Conservation (phyloP, 164 flowering plant species). For the Annona cherimola region DNA sequence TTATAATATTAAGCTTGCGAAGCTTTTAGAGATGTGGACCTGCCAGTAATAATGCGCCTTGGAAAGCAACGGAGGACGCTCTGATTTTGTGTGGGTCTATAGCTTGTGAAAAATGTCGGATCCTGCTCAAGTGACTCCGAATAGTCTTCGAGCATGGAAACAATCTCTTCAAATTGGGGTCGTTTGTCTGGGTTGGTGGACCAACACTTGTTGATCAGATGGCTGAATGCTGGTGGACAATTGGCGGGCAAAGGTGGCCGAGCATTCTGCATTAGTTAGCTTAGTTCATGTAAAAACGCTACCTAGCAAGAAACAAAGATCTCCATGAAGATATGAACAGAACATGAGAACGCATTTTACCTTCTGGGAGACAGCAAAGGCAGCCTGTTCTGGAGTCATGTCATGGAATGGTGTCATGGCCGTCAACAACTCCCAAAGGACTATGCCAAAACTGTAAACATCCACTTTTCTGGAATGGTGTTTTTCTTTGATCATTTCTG, state of each 20-base stretch:
- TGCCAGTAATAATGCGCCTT: constrained; percentile 28
- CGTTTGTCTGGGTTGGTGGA: constrained; percentile 70
- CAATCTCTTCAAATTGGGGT: constrained; percentile 85
- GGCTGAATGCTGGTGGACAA: constrained; percentile 26
- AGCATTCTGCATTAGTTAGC: constrained; percentile 60
- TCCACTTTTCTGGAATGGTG: constrained; percentile 89
- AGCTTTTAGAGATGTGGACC: constrained; percentile 26
- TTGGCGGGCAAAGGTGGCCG: constrained; percentile 72
- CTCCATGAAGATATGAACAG: background rate
- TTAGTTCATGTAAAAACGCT: background rate
- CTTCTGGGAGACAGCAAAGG: constrained; percentile 95
- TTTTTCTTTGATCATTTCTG: constrained; percentile 91
- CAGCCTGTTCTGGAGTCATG: constrained; percentile 98
- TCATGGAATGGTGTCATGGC: constrained; percentile 83
- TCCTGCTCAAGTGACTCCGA: constrained; percentile 49
- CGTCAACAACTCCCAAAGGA: constrained; percentile 92
- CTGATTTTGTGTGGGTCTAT: constrained; percentile 30
- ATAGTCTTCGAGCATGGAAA: constrained; percentile 52
- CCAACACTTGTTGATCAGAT: constrained; percentile 80
- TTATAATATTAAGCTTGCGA: constrained; percentile 10
- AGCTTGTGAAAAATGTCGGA: constrained; percentile 62
- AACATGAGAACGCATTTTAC: constrained; percentile 27
- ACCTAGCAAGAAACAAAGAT: background rate
- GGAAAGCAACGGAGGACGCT: constrained; percentile 42
- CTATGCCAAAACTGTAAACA: constrained; percentile 93